Percentiles rank a stretch among this genome's conserved stretches.
Evolutionary conservation across 164 flowering plant genomes (phyloP).

Genomic region (Vitis cinerea): DNA sequence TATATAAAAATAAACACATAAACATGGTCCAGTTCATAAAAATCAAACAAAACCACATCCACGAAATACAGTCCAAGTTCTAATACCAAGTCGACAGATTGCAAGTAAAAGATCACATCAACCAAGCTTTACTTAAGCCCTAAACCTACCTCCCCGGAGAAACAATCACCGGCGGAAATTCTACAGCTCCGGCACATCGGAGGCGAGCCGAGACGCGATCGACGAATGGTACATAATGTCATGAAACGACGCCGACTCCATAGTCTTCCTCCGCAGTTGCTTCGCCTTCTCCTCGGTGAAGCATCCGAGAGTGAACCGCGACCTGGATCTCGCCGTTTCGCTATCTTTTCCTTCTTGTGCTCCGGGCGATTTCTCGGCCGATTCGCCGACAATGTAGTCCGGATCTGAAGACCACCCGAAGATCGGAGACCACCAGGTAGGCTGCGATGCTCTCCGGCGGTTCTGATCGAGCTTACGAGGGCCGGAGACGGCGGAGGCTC

Average conservation of each 20-base stretch:
- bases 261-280: slow-evolving; percentile 32
- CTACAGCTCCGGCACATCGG: slow-evolving; percentile 19
- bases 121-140: no score
- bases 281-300: slow-evolving; percentile 49
- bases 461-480: slow-evolving; percentile 22
- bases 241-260: slow-evolving; percentile 31
- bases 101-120: no score
- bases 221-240: slow-evolving; percentile 46
- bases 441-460: slow-evolving; percentile 17
- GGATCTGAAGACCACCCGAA: slow-evolving; percentile 40
- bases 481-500: slow-evolving; percentile 26
- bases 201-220: slow-evolving; percentile 41
- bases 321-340: slow-evolving; percentile 8
- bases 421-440: slow-evolving; percentile 39
- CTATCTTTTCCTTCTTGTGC: neutral
- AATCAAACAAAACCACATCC: no score
- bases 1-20: no score
- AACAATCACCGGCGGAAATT: no score
- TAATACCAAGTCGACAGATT: no score
- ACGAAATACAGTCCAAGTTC: no score
- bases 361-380: neutral
- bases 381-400: slow-evolving; percentile 18
- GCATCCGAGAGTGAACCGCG: slow-evolving; percentile 32
- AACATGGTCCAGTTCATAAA: no score
- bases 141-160: no score